Base-by-base conservation (phyloP, 176 grass and related monocot species). In the Urochloa ruziziensis region DNA sequence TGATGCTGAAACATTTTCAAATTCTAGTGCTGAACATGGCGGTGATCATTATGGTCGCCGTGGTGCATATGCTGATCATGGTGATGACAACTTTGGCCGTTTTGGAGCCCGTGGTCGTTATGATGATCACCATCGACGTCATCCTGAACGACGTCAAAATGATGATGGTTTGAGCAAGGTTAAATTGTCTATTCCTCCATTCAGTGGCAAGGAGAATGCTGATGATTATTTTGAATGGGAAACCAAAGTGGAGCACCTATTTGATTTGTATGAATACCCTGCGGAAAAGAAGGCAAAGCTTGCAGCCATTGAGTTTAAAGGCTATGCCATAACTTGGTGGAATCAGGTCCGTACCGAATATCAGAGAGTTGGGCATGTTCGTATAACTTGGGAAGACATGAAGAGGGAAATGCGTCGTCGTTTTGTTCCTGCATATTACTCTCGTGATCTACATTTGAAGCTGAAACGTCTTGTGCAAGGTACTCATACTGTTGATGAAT, bases 221-320 rank as follows among this genome's bases (percentile, higher is more conserved):
- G 30, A 54, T 74, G 15, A 1, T n/a, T 74, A 74, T 15, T 74
- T n/a, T 74, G 46, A 74, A 6, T 74, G 48, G 71, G 71, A 74
- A 7, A 51, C 46, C 27, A 74, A 74, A 15, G 71, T 74, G 9
- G 71, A 54, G 0, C 71, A 74, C 0, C 52, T 74, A 49, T 73
- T 73, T 73, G 44, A 73, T 73, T 49, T 73, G 3, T 73, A 73
- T 73, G 25, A 73, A 4, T 73, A 73, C 14, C 24, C 14, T 73
- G 5, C 24, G 49, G 44, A 18, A 51, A 73, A 32, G 44, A 73
- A 32, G 28, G 43, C 46, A 49, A 73, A 73, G 14, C 46, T 73
- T 49, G 43, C 25, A 5, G 29, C 28, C 13, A 63, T 63, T 63
- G 61, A 63, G 61, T 63, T 63, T 7, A 63, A 30, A 64, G 14